These are phyloP conservation scores for Amorphotheca resinae DNA, from an alignment of 495 filamentous ascomycete species.

Conservation along the genomic window DNA sequence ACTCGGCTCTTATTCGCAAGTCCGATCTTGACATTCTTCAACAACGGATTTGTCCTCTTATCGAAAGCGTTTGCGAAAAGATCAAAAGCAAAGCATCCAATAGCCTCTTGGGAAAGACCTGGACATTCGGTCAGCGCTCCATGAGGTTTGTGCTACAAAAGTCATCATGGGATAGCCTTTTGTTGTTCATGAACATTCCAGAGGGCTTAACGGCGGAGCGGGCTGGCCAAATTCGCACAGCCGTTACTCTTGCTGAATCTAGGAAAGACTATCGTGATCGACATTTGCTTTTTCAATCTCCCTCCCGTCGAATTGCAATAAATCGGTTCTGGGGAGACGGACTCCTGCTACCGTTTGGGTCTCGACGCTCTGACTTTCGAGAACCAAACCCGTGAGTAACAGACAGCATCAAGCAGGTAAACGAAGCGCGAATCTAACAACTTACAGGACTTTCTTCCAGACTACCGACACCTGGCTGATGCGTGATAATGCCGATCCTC, in stretches of 20 bases:
- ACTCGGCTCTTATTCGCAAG: conserved; percentile 18
- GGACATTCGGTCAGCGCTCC: conserved; percentile 13
- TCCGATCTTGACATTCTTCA: conserved; percentile 6
- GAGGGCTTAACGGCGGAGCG: conserved; percentile 6
- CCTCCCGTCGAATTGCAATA: conserved; percentile 18
- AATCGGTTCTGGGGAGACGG: conserved; percentile 24
- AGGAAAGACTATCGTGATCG: conserved; percentile 20
- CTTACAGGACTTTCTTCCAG: conserved; percentile 16
- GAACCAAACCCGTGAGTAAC: conserved; percentile 22
- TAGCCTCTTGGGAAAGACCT: conserved; percentile 14
- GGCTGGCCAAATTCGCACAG: conserved; percentile 15
- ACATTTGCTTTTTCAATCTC: conserved; percentile 4
- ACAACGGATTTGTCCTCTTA: conserved; percentile 11
- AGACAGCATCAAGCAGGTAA: background rate
- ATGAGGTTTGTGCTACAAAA: conserved; percentile 17
- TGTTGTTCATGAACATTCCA: conserved; percentile 13
- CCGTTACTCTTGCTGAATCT: conserved; percentile 15
- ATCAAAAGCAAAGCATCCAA: conserved; percentile 2
- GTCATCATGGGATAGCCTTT: conserved; percentile 13
- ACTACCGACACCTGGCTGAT: conserved; percentile 10
- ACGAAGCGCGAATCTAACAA: background rate
- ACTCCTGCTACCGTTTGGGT: conserved; percentile 26
- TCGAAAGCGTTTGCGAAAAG: conserved; percentile 12
- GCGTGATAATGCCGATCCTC: conserved; percentile 18
- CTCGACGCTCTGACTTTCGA: conserved; percentile 18